Percentiles rank a stretch among this genome's conserved stretches.
phyloP scores from a whole-genome alignment of 768 basidiomycete genomes.

The Psilocybe azurescens region DNA sequence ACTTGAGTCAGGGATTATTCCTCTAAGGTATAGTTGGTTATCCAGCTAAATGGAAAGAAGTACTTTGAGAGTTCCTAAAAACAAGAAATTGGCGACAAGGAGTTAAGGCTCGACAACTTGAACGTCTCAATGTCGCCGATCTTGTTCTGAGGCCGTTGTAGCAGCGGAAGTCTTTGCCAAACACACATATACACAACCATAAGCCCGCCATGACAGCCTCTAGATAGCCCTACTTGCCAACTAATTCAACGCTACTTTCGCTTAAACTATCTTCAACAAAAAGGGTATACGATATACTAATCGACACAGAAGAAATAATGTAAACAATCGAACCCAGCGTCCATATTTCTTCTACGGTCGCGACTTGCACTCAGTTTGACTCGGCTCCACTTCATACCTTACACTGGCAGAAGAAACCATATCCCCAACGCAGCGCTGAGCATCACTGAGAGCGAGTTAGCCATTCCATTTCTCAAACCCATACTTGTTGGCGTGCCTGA shows the following conservation, averaged over 20 bases:
- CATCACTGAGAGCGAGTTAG: background rate
- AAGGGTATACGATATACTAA: no score
- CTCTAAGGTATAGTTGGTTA: background rate
- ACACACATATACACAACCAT: background rate
- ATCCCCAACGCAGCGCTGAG: background rate
- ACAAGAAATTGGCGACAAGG: background rate
- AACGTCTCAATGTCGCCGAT: background rate
- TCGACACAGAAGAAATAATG: no score
- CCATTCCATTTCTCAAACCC: background rate
- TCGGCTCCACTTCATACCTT: background rate
- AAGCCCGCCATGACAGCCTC: no score
- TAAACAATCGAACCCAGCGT: no score
- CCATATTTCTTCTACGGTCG: no score
- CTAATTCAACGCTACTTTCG: no score
- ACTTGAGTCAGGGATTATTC: background rate
- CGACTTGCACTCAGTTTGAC: no score
- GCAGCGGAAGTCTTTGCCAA: conserved; percentile 8
- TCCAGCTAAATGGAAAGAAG: background rate
- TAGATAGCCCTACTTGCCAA: no score
- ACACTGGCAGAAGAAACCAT: background rate
- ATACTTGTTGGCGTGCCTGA: background rate
- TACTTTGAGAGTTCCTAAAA: background rate
- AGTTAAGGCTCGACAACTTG: background rate
- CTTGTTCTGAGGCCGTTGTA: background rate
- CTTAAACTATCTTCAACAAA: no score